Percentiles rank a stretch among this genome's conserved stretches.
phyloP scores from a whole-genome alignment of 1,284 basidiomycete species.

The Violaceomyces palustris region DNA sequence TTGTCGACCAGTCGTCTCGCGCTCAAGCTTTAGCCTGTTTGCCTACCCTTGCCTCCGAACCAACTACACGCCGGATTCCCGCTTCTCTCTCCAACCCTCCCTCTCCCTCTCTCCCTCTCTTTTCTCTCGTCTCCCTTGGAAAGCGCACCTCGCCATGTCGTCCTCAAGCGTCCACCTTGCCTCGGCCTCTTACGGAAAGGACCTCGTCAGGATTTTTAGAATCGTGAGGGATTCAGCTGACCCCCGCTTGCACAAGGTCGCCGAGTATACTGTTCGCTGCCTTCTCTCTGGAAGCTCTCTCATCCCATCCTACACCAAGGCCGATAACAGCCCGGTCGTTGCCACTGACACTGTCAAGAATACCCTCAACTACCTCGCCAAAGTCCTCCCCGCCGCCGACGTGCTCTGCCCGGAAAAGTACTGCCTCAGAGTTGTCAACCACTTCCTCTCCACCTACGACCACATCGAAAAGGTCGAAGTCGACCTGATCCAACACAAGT shows the following conservation, averaged over 20 bases:
- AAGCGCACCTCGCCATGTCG: no score
- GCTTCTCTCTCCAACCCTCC: no score
- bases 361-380: constrained; percentile 64
- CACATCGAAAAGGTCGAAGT: constrained; percentile 69
- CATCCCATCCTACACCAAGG: constrained; percentile 31
- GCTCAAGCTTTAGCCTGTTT: no score
- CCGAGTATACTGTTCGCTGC: constrained; percentile 40
- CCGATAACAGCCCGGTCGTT: constrained; percentile 42
- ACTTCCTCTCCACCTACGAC: constrained; percentile 76
- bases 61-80: no score
- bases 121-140: no score
- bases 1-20: no score
- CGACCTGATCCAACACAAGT: constrained; percentile 74
- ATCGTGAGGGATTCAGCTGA: constrained; percentile 36
- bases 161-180: constrained; percentile 28
- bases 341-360: constrained; percentile 69
- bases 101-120: no score
- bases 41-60: no score
- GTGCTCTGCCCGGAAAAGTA: constrained; percentile 67
- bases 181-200: constrained; percentile 42
- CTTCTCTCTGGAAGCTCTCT: constrained; percentile 34
- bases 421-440: constrained; percentile 76
- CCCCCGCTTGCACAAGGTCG: constrained; percentile 26
- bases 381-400: constrained; percentile 18
- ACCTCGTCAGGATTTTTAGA: constrained; percentile 41